phyloP scores from a whole-genome alignment of 2,329 filamentous ascomycete genomes.

The Cladosporium sp. region DNA sequence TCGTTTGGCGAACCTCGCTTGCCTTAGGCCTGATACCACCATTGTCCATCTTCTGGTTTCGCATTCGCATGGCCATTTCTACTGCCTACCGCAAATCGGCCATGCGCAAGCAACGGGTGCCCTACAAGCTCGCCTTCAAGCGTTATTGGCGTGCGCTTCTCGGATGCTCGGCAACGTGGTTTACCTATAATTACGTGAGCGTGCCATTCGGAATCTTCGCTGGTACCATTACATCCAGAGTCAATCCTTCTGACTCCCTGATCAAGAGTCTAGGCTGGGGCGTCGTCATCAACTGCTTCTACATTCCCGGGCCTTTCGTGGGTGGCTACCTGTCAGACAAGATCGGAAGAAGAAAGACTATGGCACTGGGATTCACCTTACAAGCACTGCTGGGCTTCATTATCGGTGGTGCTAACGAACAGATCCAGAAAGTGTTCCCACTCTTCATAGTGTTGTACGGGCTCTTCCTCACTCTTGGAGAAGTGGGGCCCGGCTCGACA shows the following conservation, averaged over 20 bases:
- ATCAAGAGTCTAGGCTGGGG: constrained; percentile 79
- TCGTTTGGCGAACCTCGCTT: constrained; percentile 78
- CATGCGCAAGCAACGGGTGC: constrained; percentile 57
- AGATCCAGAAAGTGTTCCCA: constrained; percentile 37
- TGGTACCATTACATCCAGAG: constrained; percentile 68
- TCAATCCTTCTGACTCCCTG: constrained; percentile 63
- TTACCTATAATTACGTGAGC: constrained; percentile 71
- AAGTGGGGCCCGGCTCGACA: constrained; percentile 64
- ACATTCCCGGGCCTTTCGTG: constrained; percentile 75
- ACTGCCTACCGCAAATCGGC: constrained; percentile 73
- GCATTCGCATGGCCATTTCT: constrained; percentile 71
- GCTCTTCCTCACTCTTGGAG: constrained; percentile 73
- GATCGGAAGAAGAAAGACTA: constrained; percentile 73
- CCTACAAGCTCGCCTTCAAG: constrained; percentile 53
- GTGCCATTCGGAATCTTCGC: constrained; percentile 87
- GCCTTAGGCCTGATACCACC: constrained; percentile 71
- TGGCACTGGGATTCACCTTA: constrained; percentile 68
- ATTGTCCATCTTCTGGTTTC: constrained; percentile 67
- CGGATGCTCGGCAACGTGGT: constrained; percentile 76
- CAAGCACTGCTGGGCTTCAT: constrained; percentile 81
- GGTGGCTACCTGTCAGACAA: constrained; percentile 76
- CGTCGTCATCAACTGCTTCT: constrained; percentile 82
- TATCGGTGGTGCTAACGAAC: constrained; percentile 67
- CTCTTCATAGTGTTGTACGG: constrained; percentile 74
- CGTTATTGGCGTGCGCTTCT: constrained; percentile 73